phyloP scores from a whole-genome alignment of 768 basidiomycete genomes.

The Lactifluus subvellereus region DNA sequence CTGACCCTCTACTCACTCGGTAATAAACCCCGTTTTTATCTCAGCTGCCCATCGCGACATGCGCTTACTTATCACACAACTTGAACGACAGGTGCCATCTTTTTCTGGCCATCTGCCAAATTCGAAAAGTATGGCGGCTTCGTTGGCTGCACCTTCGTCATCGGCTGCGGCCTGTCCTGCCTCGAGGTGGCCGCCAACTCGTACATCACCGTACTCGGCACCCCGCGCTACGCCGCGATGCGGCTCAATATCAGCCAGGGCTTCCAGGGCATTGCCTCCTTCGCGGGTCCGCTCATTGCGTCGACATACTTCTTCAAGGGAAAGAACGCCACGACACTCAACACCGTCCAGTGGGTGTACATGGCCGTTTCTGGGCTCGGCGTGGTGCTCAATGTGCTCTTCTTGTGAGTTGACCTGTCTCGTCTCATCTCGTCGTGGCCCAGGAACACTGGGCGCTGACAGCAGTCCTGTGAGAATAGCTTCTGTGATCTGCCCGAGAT shows the following conservation, averaged over 20 bases:
- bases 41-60: constrained; percentile 26
- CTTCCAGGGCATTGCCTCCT: constrained; percentile 71
- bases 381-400: constrained; percentile 52
- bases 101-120: constrained; percentile 75
- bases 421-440: neutral
- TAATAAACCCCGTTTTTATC: constrained; percentile 22
- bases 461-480: constrained; percentile 31
- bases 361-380: constrained; percentile 62
- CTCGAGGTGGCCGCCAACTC: constrained; percentile 75
- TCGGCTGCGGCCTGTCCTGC: constrained; percentile 60
- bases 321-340: constrained; percentile 52
- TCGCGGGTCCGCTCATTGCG: constrained; percentile 69
- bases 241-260: constrained; percentile 77
- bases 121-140: constrained; percentile 66
- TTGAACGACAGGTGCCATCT: constrained; percentile 49
- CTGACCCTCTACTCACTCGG: constrained; percentile 53
- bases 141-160: constrained; percentile 67
- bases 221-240: constrained; percentile 64
- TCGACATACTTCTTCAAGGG: constrained; percentile 70
- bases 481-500: constrained; percentile 67
- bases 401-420: constrained; percentile 42
- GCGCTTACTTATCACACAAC: neutral
- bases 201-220: constrained; percentile 66
- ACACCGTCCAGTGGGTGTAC: constrained; percentile 69
- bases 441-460: neutral